Evolutionary conservation across 192 early-diverging fungal genomes (phyloP), one percentile per base, ranked within the genome.

Genomic region (Coemansia sp.): DNA sequence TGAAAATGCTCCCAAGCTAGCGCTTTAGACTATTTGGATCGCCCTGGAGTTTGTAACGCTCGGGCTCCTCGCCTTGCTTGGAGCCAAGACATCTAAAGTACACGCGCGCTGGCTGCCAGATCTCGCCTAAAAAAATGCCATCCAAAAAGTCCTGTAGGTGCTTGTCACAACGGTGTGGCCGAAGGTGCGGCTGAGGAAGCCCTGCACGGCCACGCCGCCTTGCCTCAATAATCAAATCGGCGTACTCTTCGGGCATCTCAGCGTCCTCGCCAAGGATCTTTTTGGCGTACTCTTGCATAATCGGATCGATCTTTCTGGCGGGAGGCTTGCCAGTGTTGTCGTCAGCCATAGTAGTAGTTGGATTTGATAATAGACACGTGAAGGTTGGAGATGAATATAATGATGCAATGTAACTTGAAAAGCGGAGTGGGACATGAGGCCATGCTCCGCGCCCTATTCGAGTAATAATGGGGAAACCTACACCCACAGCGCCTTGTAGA

Each of bases 141-240:
- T 79, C 76, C 13, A 83, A 41, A 73, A 83, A 76, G 65, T 83
- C 81, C 43, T 83, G 75, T 60, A 83, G 55, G 39, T 83, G 81
- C 40, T 75, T 75, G 57, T 78, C 73, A 65, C 81, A 83, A 13
- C 81, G 65, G 62, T 83, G 81, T 40, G 81, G 81, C 50, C 67
- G 68, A 22, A 83, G 70, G 41, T 75, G 71, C 22, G 81, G 81
- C 68, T 83, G 81, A 12, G 76, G 76, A 31, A 73, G 65, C 5
- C 81, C 81, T 57, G 71, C 73, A n/a, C 76, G 76, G 3, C 81
- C 81, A 3, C 81, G 75, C 27, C 72, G 66, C 57, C 81, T 66
- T 2, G 69, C 73, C 69, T 83, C 81, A 5, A 75, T 70, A 38
- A 83, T 68, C 49, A 83, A 31, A 20, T 63, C 53, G 15, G 70